These are phyloP conservation scores for Endotrypanum monterogeii DNA, from an alignment of 208 protist genomes.

Conservation along the genomic window DNA sequence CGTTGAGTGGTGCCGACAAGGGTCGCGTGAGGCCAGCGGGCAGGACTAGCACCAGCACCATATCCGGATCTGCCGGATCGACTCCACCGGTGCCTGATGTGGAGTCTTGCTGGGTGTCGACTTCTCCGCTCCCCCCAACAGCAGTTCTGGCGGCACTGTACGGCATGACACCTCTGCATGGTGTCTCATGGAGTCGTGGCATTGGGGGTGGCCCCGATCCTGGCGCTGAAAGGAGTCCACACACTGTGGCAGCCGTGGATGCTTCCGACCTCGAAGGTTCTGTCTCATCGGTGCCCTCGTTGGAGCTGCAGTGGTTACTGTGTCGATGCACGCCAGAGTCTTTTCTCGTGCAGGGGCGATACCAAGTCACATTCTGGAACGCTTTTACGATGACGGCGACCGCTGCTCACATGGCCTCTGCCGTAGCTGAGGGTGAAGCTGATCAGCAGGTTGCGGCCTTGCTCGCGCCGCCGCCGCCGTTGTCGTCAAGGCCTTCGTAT, in stretches of 20 bases:
- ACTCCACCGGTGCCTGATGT: slow-evolving; percentile 22
- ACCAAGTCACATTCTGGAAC: slow-evolving; percentile 13
- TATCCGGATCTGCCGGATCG: neutral
- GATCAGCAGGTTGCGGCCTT: too few relatives aligned
- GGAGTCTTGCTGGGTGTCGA: slow-evolving; percentile 32
- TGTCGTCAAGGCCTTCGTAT: slow-evolving; percentile 17
- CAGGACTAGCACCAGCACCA: neutral
- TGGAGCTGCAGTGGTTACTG: slow-evolving; percentile 8
- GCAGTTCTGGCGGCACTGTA: slow-evolving; percentile 59
- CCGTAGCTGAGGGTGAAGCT: neutral
- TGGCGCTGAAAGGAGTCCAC: neutral
- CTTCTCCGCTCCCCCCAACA: slow-evolving; percentile 55
- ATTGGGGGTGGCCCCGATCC: neutral
- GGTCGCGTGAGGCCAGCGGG: neutral
- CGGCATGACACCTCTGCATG: slow-evolving; percentile 37
- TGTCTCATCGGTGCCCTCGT: slow-evolving; percentile 1
- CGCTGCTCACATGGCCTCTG: slow-evolving; percentile 11
- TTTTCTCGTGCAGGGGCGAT: neutral
- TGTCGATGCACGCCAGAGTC: slow-evolving; percentile 2
- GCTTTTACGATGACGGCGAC: slow-evolving; percentile 28
- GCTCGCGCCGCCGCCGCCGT: neutral
- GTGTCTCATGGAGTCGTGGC: neutral
- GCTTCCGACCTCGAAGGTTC: neutral
- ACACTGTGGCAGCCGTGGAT: neutral
- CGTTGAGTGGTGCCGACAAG: slow-evolving; percentile 4